A percentile compares a stretch with the other conserved stretches of the same genome.
phyloP scores from a whole-genome alignment of 768 basidiomycete genomes.

The Agrocybe pediades region DNA sequence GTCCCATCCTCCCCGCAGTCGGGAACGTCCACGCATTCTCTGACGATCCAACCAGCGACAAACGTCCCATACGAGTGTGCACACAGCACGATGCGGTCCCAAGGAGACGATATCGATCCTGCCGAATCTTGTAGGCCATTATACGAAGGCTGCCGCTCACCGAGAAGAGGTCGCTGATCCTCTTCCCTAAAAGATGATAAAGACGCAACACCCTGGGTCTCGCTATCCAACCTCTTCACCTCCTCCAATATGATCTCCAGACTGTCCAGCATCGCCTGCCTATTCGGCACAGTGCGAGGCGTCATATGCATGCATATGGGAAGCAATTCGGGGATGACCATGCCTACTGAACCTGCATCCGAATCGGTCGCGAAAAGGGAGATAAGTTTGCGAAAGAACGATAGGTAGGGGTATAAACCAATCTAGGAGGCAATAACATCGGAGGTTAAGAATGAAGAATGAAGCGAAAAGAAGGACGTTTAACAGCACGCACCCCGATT shows the following conservation, averaged over 20 bases:
- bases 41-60: constrained; percentile 55
- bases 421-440: constrained; percentile 39
- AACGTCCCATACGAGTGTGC: constrained; percentile 69
- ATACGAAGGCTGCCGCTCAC: not conserved
- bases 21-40: constrained; percentile 25
- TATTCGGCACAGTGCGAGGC: constrained; percentile 42
- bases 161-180: not conserved
- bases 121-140: not conserved
- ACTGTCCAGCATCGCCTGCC: constrained; percentile 40
- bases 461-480: not conserved
- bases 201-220: not conserved
- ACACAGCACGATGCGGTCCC: constrained; percentile 42
- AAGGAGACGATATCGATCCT: constrained; percentile 1
- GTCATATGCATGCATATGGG: constrained; percentile 65
- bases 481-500: constrained; percentile 50
- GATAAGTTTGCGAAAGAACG: constrained; percentile 39
- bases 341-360: constrained; percentile 55
- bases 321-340: constrained; percentile 61
- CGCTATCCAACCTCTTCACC: constrained; percentile 19
- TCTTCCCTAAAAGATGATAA: not conserved
- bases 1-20: constrained; percentile 10
- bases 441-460: not conserved
- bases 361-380: constrained; percentile 2
- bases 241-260: constrained; percentile 46
- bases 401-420: constrained; percentile 58